Evolutionary conservation across 345 rosid genomes (phyloP).

Genomic region (Salix udensis): DNA sequence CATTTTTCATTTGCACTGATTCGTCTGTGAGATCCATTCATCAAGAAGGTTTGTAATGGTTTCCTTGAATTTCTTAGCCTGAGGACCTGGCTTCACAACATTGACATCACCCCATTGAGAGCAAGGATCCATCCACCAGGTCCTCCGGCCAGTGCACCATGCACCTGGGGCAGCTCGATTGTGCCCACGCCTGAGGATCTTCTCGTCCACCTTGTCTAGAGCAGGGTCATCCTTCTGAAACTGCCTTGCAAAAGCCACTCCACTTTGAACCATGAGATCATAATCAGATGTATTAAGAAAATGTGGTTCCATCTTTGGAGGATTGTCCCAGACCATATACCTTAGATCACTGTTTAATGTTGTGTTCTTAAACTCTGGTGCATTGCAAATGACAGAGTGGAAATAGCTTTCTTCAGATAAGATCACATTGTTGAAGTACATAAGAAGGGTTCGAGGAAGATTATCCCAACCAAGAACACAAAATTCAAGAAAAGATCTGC

Average conservation of each 20-base stretch:
- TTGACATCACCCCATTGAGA: slow-evolving; percentile 91
- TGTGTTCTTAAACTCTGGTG: slow-evolving; percentile 78
- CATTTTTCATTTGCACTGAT: slow-evolving; percentile 72
- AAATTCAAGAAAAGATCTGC: slow-evolving; percentile 78
- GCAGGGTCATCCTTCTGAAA: slow-evolving; percentile 68
- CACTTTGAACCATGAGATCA: slow-evolving; percentile 69
- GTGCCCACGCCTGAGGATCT: slow-evolving; percentile 65
- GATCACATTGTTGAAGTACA: slow-evolving; percentile 87
- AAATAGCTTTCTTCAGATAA: slow-evolving; percentile 87
- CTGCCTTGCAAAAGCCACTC: slow-evolving; percentile 85
- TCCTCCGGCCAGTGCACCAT: slow-evolving; percentile 77
- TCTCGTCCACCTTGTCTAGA: slow-evolving; percentile 63
- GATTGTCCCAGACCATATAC: slow-evolving; percentile 94
- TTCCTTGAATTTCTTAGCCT: slow-evolving; percentile 62
- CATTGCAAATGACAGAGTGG: slow-evolving; percentile 88
- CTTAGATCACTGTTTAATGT: slow-evolving; percentile 79
- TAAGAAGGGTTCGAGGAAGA: slow-evolving; percentile 78
- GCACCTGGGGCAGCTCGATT: slow-evolving; percentile 68
- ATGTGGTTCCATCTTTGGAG: slow-evolving; percentile 94
- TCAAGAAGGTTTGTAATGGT: slow-evolving; percentile 65
- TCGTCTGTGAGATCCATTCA: slow-evolving; percentile 58
- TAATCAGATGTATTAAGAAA: slow-evolving; percentile 59
- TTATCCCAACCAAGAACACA: slow-evolving; percentile 97
- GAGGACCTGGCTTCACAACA: slow-evolving; percentile 71
- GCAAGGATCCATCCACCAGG: slow-evolving; percentile 90